Conservation (phyloP, 176 grass and related monocot genomes). For the Calamus simplicifolius region DNA sequence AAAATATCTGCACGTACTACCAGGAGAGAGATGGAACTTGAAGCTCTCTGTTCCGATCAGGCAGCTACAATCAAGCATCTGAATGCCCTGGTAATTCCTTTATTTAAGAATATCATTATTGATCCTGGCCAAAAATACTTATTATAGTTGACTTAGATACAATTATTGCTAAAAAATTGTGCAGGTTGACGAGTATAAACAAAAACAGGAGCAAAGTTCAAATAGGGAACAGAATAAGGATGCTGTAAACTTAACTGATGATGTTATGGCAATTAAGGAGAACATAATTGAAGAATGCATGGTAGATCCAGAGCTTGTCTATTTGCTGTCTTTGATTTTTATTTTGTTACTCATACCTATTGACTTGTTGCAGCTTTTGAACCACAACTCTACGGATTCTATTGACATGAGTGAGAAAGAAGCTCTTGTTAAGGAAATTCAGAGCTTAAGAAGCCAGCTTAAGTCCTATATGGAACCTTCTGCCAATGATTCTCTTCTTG, state of each 20-base stretch:
- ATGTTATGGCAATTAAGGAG: constrained; percentile 14
- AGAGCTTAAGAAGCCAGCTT: constrained; percentile 45
- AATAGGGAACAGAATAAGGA: not conserved
- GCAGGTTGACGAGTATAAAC: constrained; percentile 56
- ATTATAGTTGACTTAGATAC: no score
- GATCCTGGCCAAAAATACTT: no score
- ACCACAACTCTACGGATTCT: not conserved
- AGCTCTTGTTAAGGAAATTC: constrained; percentile 36
- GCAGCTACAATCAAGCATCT: constrained; percentile 65
- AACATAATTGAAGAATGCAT: constrained; percentile 3
- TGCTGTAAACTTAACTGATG: not conserved
- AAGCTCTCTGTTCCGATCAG: constrained; percentile 83
- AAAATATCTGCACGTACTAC: constrained; percentile 21
- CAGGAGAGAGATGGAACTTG: constrained; percentile 63
- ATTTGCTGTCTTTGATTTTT: no score
- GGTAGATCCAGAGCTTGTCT: not conserved
- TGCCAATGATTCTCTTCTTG: constrained; percentile 52
- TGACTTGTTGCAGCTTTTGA: no score
- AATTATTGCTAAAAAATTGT: not conserved
- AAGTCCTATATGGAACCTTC: constrained; percentile 20
- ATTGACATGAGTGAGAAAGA: constrained; percentile 27
- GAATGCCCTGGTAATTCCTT: constrained; percentile 41
- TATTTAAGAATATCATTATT: no score
- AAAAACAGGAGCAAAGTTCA: constrained; percentile 28
- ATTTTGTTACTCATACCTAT: no score